Percentiles rank a stretch among this genome's conserved stretches.
phyloP scores from a whole-genome alignment of 192 early-diverging fungal species.

The Mycoemilia scoparia region DNA sequence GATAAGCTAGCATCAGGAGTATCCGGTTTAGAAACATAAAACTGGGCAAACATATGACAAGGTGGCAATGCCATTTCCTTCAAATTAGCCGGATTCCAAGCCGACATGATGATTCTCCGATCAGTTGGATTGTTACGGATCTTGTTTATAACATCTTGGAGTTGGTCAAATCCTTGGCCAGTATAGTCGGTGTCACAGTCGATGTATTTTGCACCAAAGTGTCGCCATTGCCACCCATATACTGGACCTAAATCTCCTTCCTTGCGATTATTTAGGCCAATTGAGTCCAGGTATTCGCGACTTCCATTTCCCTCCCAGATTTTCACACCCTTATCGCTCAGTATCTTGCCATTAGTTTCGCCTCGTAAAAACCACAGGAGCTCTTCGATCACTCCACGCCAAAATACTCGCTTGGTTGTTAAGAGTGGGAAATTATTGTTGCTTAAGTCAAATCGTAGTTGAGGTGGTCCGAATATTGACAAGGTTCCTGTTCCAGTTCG shows the following conservation, averaged over 20 bases:
- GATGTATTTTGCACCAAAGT: constrained; percentile 87
- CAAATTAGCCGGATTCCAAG: constrained; percentile 95
- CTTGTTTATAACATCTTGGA: constrained; percentile 67
- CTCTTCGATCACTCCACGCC: constrained; percentile 82
- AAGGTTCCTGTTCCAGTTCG: constrained; percentile 78
- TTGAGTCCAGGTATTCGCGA: constrained; percentile 69
- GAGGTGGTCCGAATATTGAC: constrained; percentile 70
- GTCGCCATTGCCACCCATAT: constrained; percentile 98
- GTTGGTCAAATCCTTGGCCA: constrained; percentile 84
- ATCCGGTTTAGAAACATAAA: constrained; percentile 67
- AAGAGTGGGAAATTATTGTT: constrained; percentile 67
- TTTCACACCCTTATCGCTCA: constrained; percentile 54
- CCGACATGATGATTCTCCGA: constrained; percentile 79
- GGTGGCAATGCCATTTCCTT: constrained; percentile 86
- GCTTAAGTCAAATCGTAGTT: constrained; percentile 64
- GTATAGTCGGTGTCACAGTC: constrained; percentile 72
- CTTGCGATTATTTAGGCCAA: constrained; percentile 51
- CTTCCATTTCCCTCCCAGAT: constrained; percentile 89
- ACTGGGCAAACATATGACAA: constrained; percentile 95
- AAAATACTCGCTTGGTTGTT: constrained; percentile 90
- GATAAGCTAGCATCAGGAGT: constrained; percentile 42
- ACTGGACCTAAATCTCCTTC: constrained; percentile 88
- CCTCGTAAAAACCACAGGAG: constrained; percentile 90
- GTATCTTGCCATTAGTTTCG: constrained; percentile 60
- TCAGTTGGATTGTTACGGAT: constrained; percentile 74